Conservation (phyloP, 2,329 filamentous ascomycete species). For the Ophiostoma ips region DNA sequence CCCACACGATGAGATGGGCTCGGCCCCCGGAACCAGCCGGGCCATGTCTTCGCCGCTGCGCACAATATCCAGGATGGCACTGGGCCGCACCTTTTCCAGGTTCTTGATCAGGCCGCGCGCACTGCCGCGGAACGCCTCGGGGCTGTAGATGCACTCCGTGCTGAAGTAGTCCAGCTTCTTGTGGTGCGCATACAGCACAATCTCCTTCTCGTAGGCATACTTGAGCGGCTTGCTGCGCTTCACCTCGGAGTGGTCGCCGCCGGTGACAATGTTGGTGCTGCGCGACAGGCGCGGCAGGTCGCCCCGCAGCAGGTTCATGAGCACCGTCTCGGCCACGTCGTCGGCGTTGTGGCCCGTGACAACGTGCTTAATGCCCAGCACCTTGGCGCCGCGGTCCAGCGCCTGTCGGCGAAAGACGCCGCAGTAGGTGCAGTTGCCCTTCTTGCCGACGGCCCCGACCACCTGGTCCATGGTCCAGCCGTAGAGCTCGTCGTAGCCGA, state of each 20-base stretch:
- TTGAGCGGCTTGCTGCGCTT: slow-evolving; percentile 94
- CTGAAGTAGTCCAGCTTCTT: slow-evolving; percentile 96
- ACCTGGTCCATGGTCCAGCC: slow-evolving; percentile 99
- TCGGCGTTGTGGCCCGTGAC: slow-evolving; percentile 97
- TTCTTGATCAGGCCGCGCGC: slow-evolving; percentile 90
- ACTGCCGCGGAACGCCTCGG: slow-evolving; percentile 88
- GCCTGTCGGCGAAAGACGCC: slow-evolving; percentile 92
- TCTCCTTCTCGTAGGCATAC: slow-evolving; percentile 98
- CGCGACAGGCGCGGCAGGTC: slow-evolving; percentile 77
- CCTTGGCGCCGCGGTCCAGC: slow-evolving; percentile 78
- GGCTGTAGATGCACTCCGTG: slow-evolving; percentile 96
- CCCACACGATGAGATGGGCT: slow-evolving; percentile 17
- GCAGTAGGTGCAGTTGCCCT: slow-evolving; percentile 98
- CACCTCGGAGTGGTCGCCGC: slow-evolving; percentile 65
- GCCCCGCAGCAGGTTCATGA: slow-evolving; percentile 91
- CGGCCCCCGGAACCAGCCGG: slow-evolving; percentile 55
- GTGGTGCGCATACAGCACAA: slow-evolving; percentile 93
- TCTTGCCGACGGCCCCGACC: slow-evolving; percentile 90
- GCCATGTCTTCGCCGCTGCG: slow-evolving; percentile 95
- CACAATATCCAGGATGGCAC: slow-evolving; percentile 89
- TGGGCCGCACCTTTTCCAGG: slow-evolving; percentile 80
- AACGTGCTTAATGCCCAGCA: slow-evolving; percentile 78
- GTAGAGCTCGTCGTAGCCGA: slow-evolving; percentile 87
- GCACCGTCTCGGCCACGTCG: slow-evolving; percentile 88
- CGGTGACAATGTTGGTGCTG: slow-evolving; percentile 81